These are phyloP conservation scores for Penicillium subrubescens DNA, from an alignment of 495 filamentous ascomycete genomes.

Conservation along the genomic window DNA sequence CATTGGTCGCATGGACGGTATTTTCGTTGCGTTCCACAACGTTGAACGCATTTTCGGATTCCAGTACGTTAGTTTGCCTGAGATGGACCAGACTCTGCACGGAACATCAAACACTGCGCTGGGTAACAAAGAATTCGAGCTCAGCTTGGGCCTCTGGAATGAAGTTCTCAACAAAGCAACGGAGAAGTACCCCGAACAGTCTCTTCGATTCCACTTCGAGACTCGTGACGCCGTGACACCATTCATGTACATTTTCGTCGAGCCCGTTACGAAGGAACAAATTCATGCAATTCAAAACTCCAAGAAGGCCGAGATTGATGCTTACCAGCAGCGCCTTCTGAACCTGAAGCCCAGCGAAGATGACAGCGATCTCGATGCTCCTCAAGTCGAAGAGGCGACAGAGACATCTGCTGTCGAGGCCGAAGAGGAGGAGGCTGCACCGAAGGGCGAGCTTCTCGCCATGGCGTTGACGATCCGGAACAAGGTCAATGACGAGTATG, in stretches of 20 bases:
- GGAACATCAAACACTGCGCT: constrained; percentile 63
- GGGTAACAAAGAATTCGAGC: constrained; percentile 85
- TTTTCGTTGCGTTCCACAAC: constrained; percentile 98
- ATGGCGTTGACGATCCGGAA: constrained; percentile 72
- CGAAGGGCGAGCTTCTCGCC: constrained; percentile 49
- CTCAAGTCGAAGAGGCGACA: constrained; percentile 2
- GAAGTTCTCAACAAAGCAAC: constrained; percentile 74
- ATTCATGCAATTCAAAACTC: constrained; percentile 73
- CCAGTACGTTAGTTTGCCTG: constrained; percentile 82
- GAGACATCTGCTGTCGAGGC: constrained; percentile 6
- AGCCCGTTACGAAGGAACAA: constrained; percentile 73
- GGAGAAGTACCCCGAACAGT: constrained; percentile 66
- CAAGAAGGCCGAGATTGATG: constrained; percentile 61
- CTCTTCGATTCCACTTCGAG: constrained; percentile 86
- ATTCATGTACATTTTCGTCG: constrained; percentile 87
- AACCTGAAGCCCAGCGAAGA: constrained; percentile 32
- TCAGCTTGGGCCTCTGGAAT: constrained; percentile 78
- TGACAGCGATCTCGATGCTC: constrained; percentile 20
- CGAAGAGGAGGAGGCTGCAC: constrained; percentile 19
- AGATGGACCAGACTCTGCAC: constrained; percentile 88
- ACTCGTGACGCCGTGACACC: constrained; percentile 60
- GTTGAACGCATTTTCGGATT: constrained; percentile 95
- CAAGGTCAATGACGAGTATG: constrained; percentile 66
- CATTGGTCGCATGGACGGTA: constrained; percentile 97
- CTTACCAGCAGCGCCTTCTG: constrained; percentile 64